phyloP scores from a whole-genome alignment of 495 filamentous ascomycete genomes.

The Friedmanniomyces simplex region DNA sequence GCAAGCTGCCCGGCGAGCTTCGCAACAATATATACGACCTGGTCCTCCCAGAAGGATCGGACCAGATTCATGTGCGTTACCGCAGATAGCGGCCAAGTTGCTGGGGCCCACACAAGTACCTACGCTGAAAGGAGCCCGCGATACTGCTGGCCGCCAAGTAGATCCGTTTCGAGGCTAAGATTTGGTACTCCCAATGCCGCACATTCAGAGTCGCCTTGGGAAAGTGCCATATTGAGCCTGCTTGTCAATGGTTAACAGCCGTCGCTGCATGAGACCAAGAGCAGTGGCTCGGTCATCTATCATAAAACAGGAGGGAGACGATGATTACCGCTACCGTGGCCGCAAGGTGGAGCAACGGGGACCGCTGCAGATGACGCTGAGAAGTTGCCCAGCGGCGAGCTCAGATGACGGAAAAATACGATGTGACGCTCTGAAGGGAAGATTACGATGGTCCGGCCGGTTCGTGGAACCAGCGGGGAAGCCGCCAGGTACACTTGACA shows the following conservation, averaged over 20 bases:
- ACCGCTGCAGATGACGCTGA: not conserved
- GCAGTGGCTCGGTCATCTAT: no score
- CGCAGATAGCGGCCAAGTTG: not conserved
- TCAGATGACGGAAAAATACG: no score
- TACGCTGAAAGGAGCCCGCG: not conserved
- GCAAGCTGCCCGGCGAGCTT: constrained; percentile 7
- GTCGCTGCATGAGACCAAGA: no score
- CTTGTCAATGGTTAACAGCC: not conserved
- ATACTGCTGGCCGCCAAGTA: not conserved
- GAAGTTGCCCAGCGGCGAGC: constrained; percentile 1
- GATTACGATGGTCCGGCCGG: no score
- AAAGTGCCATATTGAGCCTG: not conserved
- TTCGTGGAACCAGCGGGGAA: no score
- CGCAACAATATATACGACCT: constrained; percentile 8
- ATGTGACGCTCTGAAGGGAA: no score
- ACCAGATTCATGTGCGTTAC: not conserved
- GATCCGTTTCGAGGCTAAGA: not conserved
- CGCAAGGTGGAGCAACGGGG: not conserved
- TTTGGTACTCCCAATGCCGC: not conserved
- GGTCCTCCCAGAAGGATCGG: no score
- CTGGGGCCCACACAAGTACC: not conserved
- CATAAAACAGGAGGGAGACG: not conserved
- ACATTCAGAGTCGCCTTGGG: not conserved
- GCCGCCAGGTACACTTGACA: no score
- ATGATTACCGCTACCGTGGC: not conserved